Percentiles rank a stretch among this genome's conserved stretches.
These are phyloP conservation scores for Phyllostachys edulis DNA, from an alignment of 176 grass and related monocot species.

Conservation along the genomic window DNA sequence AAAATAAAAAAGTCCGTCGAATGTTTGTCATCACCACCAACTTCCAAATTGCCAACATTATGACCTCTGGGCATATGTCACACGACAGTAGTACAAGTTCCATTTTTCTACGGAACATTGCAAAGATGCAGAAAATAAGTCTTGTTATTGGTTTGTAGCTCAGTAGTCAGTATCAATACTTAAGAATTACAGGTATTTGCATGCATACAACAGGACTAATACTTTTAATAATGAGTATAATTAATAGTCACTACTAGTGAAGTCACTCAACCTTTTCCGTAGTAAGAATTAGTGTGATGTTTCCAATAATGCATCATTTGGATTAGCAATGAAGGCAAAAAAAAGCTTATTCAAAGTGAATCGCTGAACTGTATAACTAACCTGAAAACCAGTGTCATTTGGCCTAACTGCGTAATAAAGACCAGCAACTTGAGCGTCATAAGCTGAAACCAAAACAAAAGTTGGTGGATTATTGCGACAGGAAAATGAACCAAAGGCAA, in stretches of 20 bases:
- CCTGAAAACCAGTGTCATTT: slow-evolving; percentile 83
- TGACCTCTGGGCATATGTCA: background rate
- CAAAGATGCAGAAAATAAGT: background rate
- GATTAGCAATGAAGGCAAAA: slow-evolving; percentile 8
- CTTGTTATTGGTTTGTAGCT: background rate
- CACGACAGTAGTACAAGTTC: background rate
- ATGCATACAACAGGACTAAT: background rate
- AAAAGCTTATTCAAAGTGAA: slow-evolving; percentile 12
- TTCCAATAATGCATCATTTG: background rate
- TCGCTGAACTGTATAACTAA: slow-evolving; percentile 31
- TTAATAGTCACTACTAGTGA: background rate
- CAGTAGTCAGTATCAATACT: background rate
- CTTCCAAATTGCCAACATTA: background rate
- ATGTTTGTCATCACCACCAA: background rate
- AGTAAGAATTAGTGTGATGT: background rate
- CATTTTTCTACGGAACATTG: background rate
- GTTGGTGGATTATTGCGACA: slow-evolving; percentile 1
- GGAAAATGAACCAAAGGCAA: background rate
- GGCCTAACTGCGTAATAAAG: slow-evolving; percentile 63
- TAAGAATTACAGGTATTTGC: background rate
- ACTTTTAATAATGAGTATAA: background rate
- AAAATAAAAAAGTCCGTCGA: background rate
- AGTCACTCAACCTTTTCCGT: background rate
- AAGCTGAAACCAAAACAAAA: slow-evolving; percentile 64
- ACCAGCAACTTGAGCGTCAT: slow-evolving; percentile 95